Percentiles rank a stretch among this genome's conserved stretches.
Evolutionary conservation across 2,329 filamentous ascomycete genomes (phyloP).

Genomic region (Ophioceras dolichostomum): DNA sequence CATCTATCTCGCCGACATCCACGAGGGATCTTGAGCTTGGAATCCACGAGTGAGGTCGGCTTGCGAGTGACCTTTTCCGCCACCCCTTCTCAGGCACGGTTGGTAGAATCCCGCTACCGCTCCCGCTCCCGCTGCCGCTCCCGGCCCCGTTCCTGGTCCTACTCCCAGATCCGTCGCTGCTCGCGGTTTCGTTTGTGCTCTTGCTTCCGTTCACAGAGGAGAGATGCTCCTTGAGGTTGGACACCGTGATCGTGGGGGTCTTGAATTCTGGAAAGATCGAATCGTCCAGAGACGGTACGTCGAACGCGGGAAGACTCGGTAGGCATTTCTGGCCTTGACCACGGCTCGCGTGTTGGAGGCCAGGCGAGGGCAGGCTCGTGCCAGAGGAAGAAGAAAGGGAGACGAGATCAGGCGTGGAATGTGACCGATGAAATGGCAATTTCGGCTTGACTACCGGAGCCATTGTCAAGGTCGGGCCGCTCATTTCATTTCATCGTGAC

Average conservation of each 20-base stretch:
- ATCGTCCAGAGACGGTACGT: slow-evolving; percentile 41
- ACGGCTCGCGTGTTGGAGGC: slow-evolving; percentile 7
- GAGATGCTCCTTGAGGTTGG: slow-evolving; percentile 5
- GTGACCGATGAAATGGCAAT: slow-evolving; percentile 20
- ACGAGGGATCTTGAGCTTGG: slow-evolving; percentile 28
- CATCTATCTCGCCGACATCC: slow-evolving; percentile 21
- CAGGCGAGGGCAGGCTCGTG: slow-evolving; percentile 6
- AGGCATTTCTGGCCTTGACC: slow-evolving; percentile 19
- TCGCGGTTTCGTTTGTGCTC: no score
- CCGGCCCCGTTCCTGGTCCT: no score
- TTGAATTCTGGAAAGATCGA: slow-evolving; percentile 26
- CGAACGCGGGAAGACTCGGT: slow-evolving; percentile 29
- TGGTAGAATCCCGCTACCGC: slow-evolving; percentile 5
- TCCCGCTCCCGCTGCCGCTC: slow-evolving; percentile 3
- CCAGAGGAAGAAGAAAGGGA: slow-evolving; percentile 3
- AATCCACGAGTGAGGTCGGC: slow-evolving; percentile 40
- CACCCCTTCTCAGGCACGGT: slow-evolving; percentile 15
- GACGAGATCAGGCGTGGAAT: slow-evolving; percentile 19
- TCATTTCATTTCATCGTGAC: slow-evolving; percentile 26
- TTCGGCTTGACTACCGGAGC: slow-evolving; percentile 25
- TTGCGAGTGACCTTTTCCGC: slow-evolving; percentile 31
- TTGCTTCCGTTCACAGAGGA: no score
- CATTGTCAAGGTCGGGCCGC: slow-evolving; percentile 25
- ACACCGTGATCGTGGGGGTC: slow-evolving; percentile 7
- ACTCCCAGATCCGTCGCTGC: slow-evolving; percentile 3